Evolutionary conservation across 805 yeast genomes (phyloP), one percentile per base, ranked within the genome.

Genomic region (Zygotorulaspora danielsina): DNA sequence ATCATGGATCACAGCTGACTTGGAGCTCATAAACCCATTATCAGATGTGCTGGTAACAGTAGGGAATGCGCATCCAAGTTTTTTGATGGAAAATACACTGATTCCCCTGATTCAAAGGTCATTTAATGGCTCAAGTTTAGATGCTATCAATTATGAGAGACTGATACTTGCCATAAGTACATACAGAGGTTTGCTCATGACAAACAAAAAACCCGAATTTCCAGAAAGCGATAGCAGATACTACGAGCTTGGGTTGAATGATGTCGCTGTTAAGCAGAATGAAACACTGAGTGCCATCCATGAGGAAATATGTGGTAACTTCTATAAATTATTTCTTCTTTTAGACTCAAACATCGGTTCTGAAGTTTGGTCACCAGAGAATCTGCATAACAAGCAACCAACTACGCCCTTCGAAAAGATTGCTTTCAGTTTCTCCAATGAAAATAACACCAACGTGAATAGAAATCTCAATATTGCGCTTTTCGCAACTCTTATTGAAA

Each of bases 31-130:
- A 5, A 74, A 76, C 31, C 79, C 93, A 0, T 61, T 87, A 15
- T 79, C 84, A 1, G 87, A 84, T 48, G 69, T 84, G 11, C 66
- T 88, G n/a, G 73, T 95, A 12, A 75, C 84, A 1, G 73, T 84
- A 28, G 96, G 96, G 0, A 83, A 71, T 50, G 79, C 84, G 16
- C 87, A 87, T 47, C 75, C 84, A 43, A 88, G 82, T 53, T 83
- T 83, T 53, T 75, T 85, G 0, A 64, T 90, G 48, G 97, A 89
- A 50, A 84, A 82, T 50, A 78, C 84, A 3, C 63, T 93, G 9
- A 64, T 83, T 28, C 90, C 88, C 9, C 60, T 90, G 34, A 66
- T 90, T 43, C 77, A 74, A 41, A 60, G 70, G 1, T 72, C 83
- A 5, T 81, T 79, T 51, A 78, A 73, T 52, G 81, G 83, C 0